These are phyloP conservation scores for Aspergillus hortae DNA, from an alignment of 2,329 filamentous ascomycete species.

Conservation along the genomic window DNA sequence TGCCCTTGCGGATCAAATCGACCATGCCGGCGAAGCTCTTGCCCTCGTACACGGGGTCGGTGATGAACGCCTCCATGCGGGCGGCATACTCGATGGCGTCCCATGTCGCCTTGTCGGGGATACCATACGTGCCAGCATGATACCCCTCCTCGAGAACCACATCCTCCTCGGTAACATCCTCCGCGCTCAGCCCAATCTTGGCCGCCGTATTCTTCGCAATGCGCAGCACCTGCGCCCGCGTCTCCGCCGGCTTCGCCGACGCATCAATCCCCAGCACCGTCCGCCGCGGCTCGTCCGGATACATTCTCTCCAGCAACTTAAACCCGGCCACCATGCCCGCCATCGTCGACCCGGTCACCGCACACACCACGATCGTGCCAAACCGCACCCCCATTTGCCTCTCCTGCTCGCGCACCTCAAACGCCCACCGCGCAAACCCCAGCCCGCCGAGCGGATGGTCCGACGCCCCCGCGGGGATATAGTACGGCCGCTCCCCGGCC, in stretches of 20 bases:
- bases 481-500: constrained; percentile 61
- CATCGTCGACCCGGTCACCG: constrained; percentile 67
- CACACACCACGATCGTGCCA: constrained; percentile 65
- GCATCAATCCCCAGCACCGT: constrained; percentile 67
- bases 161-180: constrained; percentile 60
- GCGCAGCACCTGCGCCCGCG: constrained; percentile 61
- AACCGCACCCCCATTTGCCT: constrained; percentile 60
- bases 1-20: constrained; percentile 61
- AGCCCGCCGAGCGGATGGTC: constrained; percentile 68
- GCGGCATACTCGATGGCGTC: constrained; percentile 68
- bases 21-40: constrained; percentile 72
- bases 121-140: constrained; percentile 65
- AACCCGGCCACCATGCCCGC: constrained; percentile 72
- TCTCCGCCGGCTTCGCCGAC: constrained; percentile 57
- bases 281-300: constrained; percentile 38
- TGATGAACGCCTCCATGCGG: constrained; percentile 67
- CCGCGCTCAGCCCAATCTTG: constrained; percentile 59
- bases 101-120: constrained; percentile 62
- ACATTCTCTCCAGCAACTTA: constrained; percentile 57
- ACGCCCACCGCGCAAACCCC: constrained; percentile 68
- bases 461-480: constrained; percentile 68
- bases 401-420: constrained; percentile 65
- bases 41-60: constrained; percentile 72
- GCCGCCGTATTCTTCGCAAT: constrained; percentile 63
- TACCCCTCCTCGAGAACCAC: constrained; percentile 63